phyloP scores from a whole-genome alignment of 179 eudicot genomes.

The Beta corolliflora region DNA sequence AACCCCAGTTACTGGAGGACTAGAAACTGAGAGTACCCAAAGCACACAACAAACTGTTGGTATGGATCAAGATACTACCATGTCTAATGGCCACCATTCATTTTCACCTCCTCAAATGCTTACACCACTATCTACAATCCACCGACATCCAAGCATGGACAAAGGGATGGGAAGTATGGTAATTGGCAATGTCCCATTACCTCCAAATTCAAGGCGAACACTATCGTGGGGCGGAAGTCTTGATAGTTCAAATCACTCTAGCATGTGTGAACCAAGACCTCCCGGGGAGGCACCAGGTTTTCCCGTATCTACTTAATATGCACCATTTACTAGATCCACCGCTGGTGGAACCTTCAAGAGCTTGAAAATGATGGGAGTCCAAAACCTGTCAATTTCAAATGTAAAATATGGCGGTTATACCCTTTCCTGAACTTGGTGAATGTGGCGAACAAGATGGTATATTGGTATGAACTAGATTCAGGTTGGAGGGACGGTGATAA shows the following conservation, averaged over 20 bases:
- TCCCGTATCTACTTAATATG: constrained; percentile 32
- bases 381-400: not conserved
- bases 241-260: constrained; percentile 30
- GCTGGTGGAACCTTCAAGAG: constrained; percentile 59
- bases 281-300: constrained; percentile 39
- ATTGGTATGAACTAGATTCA: not conserved
- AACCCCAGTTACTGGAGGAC: constrained; percentile 43
- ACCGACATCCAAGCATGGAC: constrained; percentile 63
- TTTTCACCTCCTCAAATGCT: constrained; percentile 33
- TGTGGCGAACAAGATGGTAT: not conserved
- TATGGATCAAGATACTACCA: constrained; percentile 30
- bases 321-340: constrained; percentile 32
- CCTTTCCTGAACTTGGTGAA: not conserved
- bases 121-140: constrained; percentile 39
- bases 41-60: constrained; percentile 26
- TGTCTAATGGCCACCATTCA: constrained; percentile 26
- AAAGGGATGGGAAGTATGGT: constrained; percentile 25
- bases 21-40: constrained; percentile 23
- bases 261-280: constrained; percentile 36
- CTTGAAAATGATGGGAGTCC: constrained; percentile 34
- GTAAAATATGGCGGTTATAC: not conserved
- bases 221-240: constrained; percentile 78
- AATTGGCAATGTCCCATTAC: constrained; percentile 27
- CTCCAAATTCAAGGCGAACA: constrained; percentile 57
- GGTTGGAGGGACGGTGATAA: not conserved